Base-by-base conservation (phyloP, 2,329 filamentous ascomycete genomes). In the Epichloe uncinata region DNA sequence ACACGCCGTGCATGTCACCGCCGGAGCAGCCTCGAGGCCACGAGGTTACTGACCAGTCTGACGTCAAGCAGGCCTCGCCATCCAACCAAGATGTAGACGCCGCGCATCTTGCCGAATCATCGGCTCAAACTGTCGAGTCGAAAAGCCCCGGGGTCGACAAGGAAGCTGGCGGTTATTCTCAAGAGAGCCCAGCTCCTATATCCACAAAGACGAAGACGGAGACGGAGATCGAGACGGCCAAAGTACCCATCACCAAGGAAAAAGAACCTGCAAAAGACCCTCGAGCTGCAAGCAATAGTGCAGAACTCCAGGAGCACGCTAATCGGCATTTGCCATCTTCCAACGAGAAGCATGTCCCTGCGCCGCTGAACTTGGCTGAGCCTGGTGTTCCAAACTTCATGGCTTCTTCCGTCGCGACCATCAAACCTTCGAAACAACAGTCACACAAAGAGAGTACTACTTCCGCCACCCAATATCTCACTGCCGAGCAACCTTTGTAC, bases 401-500 rank as follows among this genome's bases (percentile, higher is more conserved):
- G 68, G 63, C 67, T 44, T 70, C 73, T 45, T 74, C 74, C 4
- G 66, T 73, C 42, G 65, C 73, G 8, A 77, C 72, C 2, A 60
- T 78, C 45, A 74, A 71, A 54, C 74, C 75, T 18, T 59, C 67
- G 18, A 67, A n/a, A 2, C 20, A 68, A 16, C 61, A 68, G 22
- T 56, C 64, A n/a, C 57, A 66, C 4, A 60, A 57, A 48, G 67
- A 67, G 45, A 58, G 61, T 16, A 59, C 64, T 16, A 59, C 64
- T 51, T 56, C 64, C 7, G 16, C 22, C 6, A n/a, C 40, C 7
- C 70, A 73, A 52, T 71, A 70, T 54, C 68, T 77, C 48, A 69
- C 70, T 22, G 71, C 75, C 52, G 71, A 75, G 53, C 66, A 73
- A 11, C 59, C 62, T 35, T 64, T 58, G 45, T 81, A 80, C 55